Evolutionary conservation across 2,329 filamentous ascomycete species (phyloP), one percentile per base, ranked within the genome.

Genomic region (Aureobasidium namibiae): DNA sequence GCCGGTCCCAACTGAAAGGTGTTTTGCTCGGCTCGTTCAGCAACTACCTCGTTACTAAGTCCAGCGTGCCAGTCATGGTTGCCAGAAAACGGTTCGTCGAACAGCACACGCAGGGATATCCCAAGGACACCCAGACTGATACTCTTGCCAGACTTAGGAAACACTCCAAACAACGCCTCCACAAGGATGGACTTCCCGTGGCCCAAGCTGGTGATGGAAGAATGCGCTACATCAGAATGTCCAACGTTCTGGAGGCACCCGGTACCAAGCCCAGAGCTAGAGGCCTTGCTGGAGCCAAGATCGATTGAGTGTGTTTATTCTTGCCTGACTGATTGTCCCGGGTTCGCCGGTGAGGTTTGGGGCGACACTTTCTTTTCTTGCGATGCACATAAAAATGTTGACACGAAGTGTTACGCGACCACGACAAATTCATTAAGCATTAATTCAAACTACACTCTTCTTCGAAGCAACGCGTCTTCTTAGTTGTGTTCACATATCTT

Each of bases 21-120:
- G 92, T 96, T 23, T 86, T 99, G 62, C 81, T 99, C 31, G 94
- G 94, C 26, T 96, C 92, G 0, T 97, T 99, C 74, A 95, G 90
- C 62, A 97, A 97, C 71, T 99, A 99, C 69, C 80, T 99, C 8
- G 92, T 99, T 33, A 95, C 91, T 38, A 97, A 97, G 76, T 95
- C 90, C 63, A 95, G 90, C 2, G 91, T 95, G 16, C 94, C 94
- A 0, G 94, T 99, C 61, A 99, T 99, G 94, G 94, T 97, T 36
- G 94, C 94, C 8, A 81, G 94, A 61, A 96, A 95, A 60, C 56
- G 62, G 62, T 61, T 57, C 29, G 56, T 59, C 59, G 34, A 46
- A n/a, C 45, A 21, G 29, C 26, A 48, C n/a, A 14, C 34, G 29
- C 33, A 34, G 9, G 29, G 18, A 23, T 16, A 26, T 18, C 16